Evolutionary conservation across 441 rosid genomes (phyloP), one percentile per base, ranked within the genome.

Genomic region (Croton setiger): DNA sequence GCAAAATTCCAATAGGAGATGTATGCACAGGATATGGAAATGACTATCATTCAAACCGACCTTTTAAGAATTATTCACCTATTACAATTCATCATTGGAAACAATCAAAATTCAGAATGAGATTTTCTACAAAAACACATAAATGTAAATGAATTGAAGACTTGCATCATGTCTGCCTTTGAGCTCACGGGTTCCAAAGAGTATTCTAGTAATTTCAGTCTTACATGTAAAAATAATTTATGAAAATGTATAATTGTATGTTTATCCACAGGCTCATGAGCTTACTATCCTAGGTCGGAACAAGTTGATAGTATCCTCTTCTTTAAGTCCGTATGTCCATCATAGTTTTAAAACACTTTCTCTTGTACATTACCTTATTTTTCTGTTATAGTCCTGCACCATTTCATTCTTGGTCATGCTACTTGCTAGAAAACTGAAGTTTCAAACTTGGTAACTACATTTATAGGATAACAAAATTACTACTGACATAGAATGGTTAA

Each of bases 261-360:
- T 27, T 27, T 27, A 27, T 27, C 31, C 31, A 27, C 31, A 27
- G 31, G 31, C 31, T 27, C 31, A 27, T 2, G 31, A 27, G 31
- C 31, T 2, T 27, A 27, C 31, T 27, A 27, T 27, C 31, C 39
- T 73, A 60, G 63, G 55, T 52, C 57, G 51, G 62, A 73, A 60
- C 63, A 73, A 66, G 72, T 60, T 48, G 20, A 48, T 48, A 48
- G 18, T 3, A 48, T 48, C 7, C 18, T 17, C 53, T 48, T 48
- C 17, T 48, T 48, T 48, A 48, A 3, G 18, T 48, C 53, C 18
- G 3, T 18, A 14, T 48, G 49, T 12, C 49, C 49, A 12, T 45
- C 49, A 5, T 41, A 15, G 63, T 59, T 31, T 33, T 21, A 36
- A 36, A 37, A 20, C 12, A 17, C 20, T 33, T 59, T 36, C 21